Evolutionary conservation across 2,329 filamentous ascomycete species (phyloP).

Genomic region (Sporothrix schenckii): DNA sequence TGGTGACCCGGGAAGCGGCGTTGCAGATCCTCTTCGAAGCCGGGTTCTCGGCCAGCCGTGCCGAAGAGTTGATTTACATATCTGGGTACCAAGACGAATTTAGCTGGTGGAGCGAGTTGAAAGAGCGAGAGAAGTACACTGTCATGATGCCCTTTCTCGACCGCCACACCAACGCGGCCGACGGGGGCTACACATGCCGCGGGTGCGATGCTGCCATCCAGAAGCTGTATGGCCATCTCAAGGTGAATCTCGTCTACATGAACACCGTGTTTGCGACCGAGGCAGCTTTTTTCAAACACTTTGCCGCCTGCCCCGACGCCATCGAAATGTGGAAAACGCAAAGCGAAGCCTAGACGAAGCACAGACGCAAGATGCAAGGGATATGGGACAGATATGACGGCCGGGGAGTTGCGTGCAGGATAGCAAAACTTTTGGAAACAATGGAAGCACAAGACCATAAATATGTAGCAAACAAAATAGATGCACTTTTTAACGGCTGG

Average conservation of each 20-base stretch:
- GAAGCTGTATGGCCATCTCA: background rate
- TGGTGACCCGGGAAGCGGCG: constrained; percentile 15
- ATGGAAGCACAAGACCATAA: background rate
- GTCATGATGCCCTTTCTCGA: constrained; percentile 29
- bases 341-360: background rate
- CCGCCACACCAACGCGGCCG: background rate
- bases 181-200: constrained; percentile 9
- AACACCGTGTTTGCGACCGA: constrained; percentile 25
- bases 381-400: background rate
- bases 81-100: constrained; percentile 25
- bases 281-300: constrained; percentile 21
- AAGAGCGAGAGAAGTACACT: background rate
- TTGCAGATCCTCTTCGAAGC: background rate
- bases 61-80: background rate
- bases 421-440: background rate
- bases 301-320: constrained; percentile 11
- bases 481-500: background rate
- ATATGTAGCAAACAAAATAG: background rate
- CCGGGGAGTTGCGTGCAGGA: background rate
- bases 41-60: constrained; percentile 1
- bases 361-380: background rate
- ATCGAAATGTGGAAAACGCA: constrained; percentile 13
- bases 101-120: constrained; percentile 11
- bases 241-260: constrained; percentile 9
- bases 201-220: constrained; percentile 7